Percentiles rank a stretch among this genome's conserved stretches.
Evolutionary conservation across 345 rosid genomes (phyloP).

Genomic region (Camelina hispida): DNA sequence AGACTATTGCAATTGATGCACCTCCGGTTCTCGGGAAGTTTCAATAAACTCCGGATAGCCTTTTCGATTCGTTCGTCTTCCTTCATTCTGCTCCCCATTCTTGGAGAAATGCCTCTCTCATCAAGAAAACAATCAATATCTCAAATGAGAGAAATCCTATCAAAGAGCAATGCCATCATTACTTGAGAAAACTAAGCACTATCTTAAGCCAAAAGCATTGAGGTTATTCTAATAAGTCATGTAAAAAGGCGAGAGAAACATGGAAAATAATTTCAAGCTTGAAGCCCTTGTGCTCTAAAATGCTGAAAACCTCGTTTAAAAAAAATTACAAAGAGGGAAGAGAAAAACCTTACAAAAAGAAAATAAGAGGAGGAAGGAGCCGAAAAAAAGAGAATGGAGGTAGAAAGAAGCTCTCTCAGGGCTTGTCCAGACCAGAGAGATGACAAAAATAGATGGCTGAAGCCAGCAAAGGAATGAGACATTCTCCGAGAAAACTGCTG

Average conservation of each 20-base stretch:
- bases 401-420: conserved; percentile 18
- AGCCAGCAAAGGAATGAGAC: conserved; percentile 26
- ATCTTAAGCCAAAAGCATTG: conserved; percentile 4
- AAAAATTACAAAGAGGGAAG: background rate
- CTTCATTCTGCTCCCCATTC: conserved; percentile 60
- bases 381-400: conserved; percentile 12
- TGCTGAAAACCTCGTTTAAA: background rate
- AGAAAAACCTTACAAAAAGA: conserved; percentile 30
- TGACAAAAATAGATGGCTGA: conserved; percentile 18
- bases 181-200: background rate
- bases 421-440: conserved; percentile 21
- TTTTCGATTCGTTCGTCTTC: conserved; percentile 76
- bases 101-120: conserved; percentile 26
- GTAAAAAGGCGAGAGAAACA: background rate
- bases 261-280: background rate
- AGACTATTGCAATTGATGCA: conserved; percentile 85
- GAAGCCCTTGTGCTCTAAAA: conserved; percentile 15
- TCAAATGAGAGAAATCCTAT: conserved; percentile 12
- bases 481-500: conserved; percentile 40
- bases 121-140: conserved; percentile 10
- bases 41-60: conserved; percentile 70
- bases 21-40: conserved; percentile 76
- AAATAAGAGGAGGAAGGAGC: conserved; percentile 6
- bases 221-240: background rate
- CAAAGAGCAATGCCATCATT: conserved; percentile 21